Base-by-base conservation (phyloP, 2,329 filamentous ascomycete species). In the Ampelomyces quisqualis region DNA sequence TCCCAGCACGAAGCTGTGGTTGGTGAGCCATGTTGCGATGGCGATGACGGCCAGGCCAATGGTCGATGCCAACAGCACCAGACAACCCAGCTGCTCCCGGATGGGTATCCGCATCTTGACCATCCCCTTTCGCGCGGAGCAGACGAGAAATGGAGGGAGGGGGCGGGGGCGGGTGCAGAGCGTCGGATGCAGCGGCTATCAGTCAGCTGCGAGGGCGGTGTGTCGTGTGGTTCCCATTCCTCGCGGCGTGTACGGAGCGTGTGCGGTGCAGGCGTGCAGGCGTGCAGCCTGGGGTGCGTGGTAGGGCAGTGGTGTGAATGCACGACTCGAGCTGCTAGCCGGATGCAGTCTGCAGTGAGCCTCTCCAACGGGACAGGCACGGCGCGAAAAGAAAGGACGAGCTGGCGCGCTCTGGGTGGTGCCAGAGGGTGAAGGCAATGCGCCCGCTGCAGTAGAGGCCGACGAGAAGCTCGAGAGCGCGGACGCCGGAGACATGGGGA, bases 61-160 rank as follows among this genome's bases (percentile, higher is more conserved):
- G 42, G 94, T 78, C 34, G 88, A 83, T 45, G 86, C 81, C 45
- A 88, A 63, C 51, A 93, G 74, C 59, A 95, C 88, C 51, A 95
- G 77, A 67, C 84, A 77, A 53, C 82, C 88, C 57, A 96, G 78
- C 78, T 96, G 90, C 72, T 90, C 84, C 55, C 89, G 81, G 60
- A 95, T 95, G 43, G 86, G 85, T 66, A 95, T 81, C 68, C 89
- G 82, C 88, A 95, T 91, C 58, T 68, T 75, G 57, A 63, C 64
- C 64, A 68, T 66, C 7, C 26, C 45, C 31, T 26, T 26, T 35
- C 31, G 38, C 24, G 23, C 34, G 19, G 7, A 19, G 7, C 20
- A 29, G 26, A 42, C 15, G 6, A 14, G 26, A 37, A 21, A 26
- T 10, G 22, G 11, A 10, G 34, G 36, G 36, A 33, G 40, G 20